Percentiles rank a stretch among this genome's conserved stretches.
Evolutionary conservation across 1,139 yeast genomes (phyloP).

Genomic region (Hansenula anomala): DNA sequence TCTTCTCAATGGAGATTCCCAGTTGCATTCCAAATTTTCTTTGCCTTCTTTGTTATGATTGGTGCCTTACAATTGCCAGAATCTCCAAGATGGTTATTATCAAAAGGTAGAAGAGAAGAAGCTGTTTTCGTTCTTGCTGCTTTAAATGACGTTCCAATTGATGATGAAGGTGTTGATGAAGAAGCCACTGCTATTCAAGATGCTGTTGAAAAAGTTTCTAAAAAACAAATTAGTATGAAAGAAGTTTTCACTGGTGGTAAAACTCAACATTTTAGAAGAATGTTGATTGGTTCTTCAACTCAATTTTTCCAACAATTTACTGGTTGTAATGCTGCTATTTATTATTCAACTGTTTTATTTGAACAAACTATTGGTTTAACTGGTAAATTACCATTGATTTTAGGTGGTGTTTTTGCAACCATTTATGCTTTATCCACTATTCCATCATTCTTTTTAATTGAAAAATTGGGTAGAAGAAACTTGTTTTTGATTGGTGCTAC

Average conservation of each 20-base stretch:
- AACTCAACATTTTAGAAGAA: conserved; percentile 22
- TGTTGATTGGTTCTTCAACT: conserved; percentile 50
- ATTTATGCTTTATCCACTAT: conserved; percentile 39
- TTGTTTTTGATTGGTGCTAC: conserved; percentile 22
- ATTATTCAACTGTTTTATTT: conserved; percentile 60
- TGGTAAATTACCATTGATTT: conserved; percentile 47
- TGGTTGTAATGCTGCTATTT: conserved; percentile 60
- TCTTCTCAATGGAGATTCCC: conserved; percentile 49
- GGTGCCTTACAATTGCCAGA: conserved; percentile 44
- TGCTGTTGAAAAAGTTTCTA: conserved; percentile 2
- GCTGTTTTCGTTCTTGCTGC: conserved; percentile 23
- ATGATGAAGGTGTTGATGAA: conserved; percentile 27
- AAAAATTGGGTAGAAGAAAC: conserved; percentile 59
- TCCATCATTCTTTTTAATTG: conserved; percentile 58
- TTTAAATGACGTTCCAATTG: conserved; percentile 13
- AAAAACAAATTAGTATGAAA: not conserved
- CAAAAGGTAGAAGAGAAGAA: conserved; percentile 42
- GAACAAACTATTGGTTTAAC: conserved; percentile 45
- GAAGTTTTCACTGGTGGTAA: conserved; percentile 47
- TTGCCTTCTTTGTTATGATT: conserved; percentile 28
- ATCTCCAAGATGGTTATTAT: conserved; percentile 66
- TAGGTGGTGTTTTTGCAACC: conserved; percentile 64
- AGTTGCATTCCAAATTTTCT: conserved; percentile 39
- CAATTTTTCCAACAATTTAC: conserved; percentile 44
- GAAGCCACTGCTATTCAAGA: conserved; percentile 38